phyloP scores from a whole-genome alignment of 371 early-diverging fungal species.

The Mortierella sp. region DNA sequence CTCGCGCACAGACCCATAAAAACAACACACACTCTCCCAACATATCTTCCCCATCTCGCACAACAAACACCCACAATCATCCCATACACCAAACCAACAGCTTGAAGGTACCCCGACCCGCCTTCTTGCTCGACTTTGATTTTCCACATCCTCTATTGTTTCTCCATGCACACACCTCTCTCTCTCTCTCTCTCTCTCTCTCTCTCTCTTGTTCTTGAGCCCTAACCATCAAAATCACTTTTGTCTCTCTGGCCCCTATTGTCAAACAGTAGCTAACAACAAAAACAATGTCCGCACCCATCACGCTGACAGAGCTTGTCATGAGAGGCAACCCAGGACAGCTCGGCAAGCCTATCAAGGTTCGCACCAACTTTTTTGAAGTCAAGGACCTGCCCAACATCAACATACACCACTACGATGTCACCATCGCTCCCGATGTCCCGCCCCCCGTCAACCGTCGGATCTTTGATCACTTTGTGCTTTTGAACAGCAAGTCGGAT shows the following conservation, averaged over 20 bases:
- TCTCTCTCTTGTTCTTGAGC: neutral
- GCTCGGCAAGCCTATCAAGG: conserved; percentile 7
- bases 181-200: neutral
- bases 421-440: conserved; percentile 58
- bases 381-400: conserved; percentile 22
- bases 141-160: too few species aligned
- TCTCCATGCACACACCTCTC: too few species aligned
- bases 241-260: too few species aligned
- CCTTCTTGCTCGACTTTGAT: too few species aligned
- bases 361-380: conserved; percentile 29
- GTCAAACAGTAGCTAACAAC: too few species aligned
- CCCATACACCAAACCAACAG: too few species aligned
- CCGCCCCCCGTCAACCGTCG: conserved; percentile 61
- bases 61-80: too few species aligned
- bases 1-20: too few species aligned
- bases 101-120: too few species aligned
- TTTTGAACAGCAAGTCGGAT: conserved; percentile 38
- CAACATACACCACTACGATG: conserved; percentile 56
- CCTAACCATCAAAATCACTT: too few species aligned
- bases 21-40: too few species aligned
- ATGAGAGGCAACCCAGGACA: conserved; percentile 36
- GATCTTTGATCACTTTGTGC: conserved; percentile 63
- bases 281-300: neutral
- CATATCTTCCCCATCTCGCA: too few species aligned
- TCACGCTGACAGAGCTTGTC: conserved; percentile 38